These are phyloP conservation scores for Talaromyces liani DNA, from an alignment of 495 filamentous ascomycete species.

Conservation along the genomic window DNA sequence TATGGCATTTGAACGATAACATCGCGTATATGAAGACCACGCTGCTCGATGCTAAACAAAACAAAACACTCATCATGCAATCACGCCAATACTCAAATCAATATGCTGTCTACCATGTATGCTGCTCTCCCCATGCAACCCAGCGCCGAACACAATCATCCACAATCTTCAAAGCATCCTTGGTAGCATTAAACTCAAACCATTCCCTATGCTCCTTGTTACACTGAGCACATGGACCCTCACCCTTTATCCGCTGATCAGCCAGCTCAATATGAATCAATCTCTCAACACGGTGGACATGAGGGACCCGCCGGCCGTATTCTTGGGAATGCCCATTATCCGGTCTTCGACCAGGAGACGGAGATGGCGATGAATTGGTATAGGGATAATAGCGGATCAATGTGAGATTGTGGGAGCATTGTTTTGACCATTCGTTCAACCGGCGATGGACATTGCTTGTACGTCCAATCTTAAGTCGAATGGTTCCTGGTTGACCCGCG, in stretches of 20 bases:
- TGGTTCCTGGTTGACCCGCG: constrained; percentile 29
- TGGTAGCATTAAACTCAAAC: constrained; percentile 82
- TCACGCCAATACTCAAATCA: neutral
- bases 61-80: neutral
- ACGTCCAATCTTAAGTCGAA: constrained; percentile 88
- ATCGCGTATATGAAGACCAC: neutral
- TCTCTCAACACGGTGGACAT: constrained; percentile 81
- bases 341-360: constrained; percentile 12
- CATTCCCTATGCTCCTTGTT: constrained; percentile 89
- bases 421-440: constrained; percentile 84
- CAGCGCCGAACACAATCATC: constrained; percentile 83
- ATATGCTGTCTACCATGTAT: neutral
- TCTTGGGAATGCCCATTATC: constrained; percentile 14
- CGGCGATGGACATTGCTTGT: constrained; percentile 85
- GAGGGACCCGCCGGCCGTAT: constrained; percentile 65
- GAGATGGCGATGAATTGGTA: constrained; percentile 44
- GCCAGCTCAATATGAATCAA: constrained; percentile 85
- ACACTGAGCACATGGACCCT: constrained; percentile 67
- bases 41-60: neutral
- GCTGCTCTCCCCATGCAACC: constrained; percentile 70
- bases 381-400: constrained; percentile 92
- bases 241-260: constrained; percentile 57
- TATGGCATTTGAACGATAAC: neutral
- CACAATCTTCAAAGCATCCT: constrained; percentile 61
- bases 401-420: constrained; percentile 82